Base-by-base conservation (phyloP, 2,329 filamentous ascomycete species). In the Neoarthrinium moseri region DNA sequence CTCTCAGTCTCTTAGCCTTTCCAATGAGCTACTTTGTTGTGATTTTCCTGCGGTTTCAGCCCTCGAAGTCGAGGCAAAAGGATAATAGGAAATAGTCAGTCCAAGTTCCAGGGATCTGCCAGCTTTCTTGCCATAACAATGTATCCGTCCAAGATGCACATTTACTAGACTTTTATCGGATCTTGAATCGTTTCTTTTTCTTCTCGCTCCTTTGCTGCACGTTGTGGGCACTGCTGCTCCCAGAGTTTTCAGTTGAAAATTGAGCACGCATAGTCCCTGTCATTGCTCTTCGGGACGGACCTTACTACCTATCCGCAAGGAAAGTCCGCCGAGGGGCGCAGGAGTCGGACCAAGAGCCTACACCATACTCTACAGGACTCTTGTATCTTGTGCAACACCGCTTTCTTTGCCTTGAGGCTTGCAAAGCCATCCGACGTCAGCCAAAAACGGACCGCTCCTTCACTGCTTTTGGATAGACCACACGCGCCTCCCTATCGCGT, bases 71-170 rank as follows among this genome's bases (percentile, higher is more conserved):
- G 45, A 54, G 48, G 52, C 50, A 33, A 52, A 46, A 49, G 51
- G 51, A 47, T 55, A 53, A 55, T 56, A 54, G 49, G 49, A 26
- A 52, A 46, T 54, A 15, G 12, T 29, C 45, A 45, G 29, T 29
- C n/a, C n/a, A n/a, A n/a, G n/a, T n/a, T n/a, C n/a, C n/a, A n/a
- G n/a, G n/a, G n/a, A n/a, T n/a, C n/a, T n/a, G n/a, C n/a, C n/a
- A n/a, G n/a, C n/a, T n/a, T n/a, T n/a, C 45, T 53, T 53, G 49
- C 50, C 53, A 54, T 36, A 46, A 50, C 47, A 20, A 39, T 35
- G 35, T 20, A 47, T 29, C 18, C 10, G 17, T 24, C 40, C n/a
- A n/a, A n/a, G n/a, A 7, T 29, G 8, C 26, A 29, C 8, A 29
- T 8, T 7, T 29, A n/a, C 8, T 8, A n/a, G 26, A 29, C 26